A percentile compares a stretch with the other conserved stretches of the same genome.
Evolutionary conservation across 768 basidiomycete species (phyloP).

Genomic region (Xerocomus potaroensis): DNA sequence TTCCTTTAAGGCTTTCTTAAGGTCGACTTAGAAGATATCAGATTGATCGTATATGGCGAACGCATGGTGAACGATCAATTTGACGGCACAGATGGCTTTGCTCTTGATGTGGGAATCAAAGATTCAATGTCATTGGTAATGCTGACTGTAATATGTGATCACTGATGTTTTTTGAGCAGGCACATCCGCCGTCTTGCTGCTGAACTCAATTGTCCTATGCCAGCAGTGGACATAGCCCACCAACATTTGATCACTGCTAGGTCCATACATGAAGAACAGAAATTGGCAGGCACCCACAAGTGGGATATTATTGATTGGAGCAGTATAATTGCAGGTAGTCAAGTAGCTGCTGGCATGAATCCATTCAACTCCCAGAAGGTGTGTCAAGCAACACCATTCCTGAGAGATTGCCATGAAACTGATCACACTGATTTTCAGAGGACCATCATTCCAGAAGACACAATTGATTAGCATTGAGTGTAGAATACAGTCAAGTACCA

Average conservation of each 20-base stretch:
- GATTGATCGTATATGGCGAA: constrained; percentile 53
- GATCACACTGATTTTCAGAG: too few relatives aligned
- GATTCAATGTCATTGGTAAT: constrained; percentile 55
- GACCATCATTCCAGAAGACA: too few relatives aligned
- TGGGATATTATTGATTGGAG: constrained; percentile 79
- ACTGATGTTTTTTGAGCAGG: constrained; percentile 28
- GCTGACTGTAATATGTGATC: neutral
- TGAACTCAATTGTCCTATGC: constrained; percentile 67
- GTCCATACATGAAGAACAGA: constrained; percentile 54
- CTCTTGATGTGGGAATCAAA: constrained; percentile 84
- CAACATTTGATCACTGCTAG: constrained; percentile 77
- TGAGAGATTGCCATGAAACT: too few relatives aligned
- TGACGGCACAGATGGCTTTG: constrained; percentile 69
- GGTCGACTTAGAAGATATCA: constrained; percentile 21
- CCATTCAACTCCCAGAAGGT: constrained; percentile 37
- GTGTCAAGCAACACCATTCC: too few relatives aligned
- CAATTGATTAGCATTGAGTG: too few relatives aligned
- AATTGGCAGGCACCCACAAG: constrained; percentile 41
- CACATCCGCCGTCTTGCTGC: constrained; percentile 69
- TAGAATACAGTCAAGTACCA: too few relatives aligned
- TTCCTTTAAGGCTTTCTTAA: neutral
- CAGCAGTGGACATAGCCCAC: constrained; percentile 64
- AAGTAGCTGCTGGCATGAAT: constrained; percentile 69
- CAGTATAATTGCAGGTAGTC: constrained; percentile 69
- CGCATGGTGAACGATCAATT: constrained; percentile 74